Evolutionary conservation across 2,329 filamentous ascomycete genomes (phyloP).

Genomic region (Alternaria sp.): DNA sequence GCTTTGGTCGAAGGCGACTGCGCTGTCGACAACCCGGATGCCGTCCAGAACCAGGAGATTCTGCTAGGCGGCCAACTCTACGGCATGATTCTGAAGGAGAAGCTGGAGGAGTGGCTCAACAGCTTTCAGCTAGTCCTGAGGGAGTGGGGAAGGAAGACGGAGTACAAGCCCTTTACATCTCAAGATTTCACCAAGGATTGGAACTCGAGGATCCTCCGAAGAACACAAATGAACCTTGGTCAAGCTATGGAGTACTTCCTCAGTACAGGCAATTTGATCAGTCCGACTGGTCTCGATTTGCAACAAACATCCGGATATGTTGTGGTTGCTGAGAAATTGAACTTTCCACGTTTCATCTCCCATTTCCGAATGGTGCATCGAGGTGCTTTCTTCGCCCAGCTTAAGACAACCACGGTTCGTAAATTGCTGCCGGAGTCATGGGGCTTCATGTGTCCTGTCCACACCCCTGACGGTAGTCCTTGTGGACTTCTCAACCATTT

Average conservation of each 20-base stretch:
- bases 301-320: constrained; percentile 96
- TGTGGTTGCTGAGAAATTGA: constrained; percentile 89
- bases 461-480: constrained; percentile 94
- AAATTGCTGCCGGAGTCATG: constrained; percentile 96
- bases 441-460: constrained; percentile 93
- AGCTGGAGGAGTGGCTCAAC: constrained; percentile 87
- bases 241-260: constrained; percentile 92
- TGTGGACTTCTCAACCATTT: constrained; percentile 96
- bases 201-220: constrained; percentile 76
- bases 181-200: constrained; percentile 81
- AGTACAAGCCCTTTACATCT: constrained; percentile 71
- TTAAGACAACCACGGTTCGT: constrained; percentile 96
- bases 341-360: constrained; percentile 97
- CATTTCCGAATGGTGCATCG: constrained; percentile 99
- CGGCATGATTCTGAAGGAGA: constrained; percentile 94
- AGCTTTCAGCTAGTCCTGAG: constrained; percentile 63
- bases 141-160: constrained; percentile 64
- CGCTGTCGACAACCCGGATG: constrained; percentile 93
- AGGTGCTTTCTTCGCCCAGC: constrained; percentile 97
- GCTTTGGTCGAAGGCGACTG: constrained; percentile 92
- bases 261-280: constrained; percentile 92
- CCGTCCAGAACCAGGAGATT: constrained; percentile 94
- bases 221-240: constrained; percentile 88
- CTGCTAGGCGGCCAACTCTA: constrained; percentile 93
- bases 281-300: constrained; percentile 88